A percentile compares a stretch with the other conserved stretches of the same genome.
phyloP scores from a whole-genome alignment of 2,329 filamentous ascomycete genomes.

The Tolypocladium ovalisporum region DNA sequence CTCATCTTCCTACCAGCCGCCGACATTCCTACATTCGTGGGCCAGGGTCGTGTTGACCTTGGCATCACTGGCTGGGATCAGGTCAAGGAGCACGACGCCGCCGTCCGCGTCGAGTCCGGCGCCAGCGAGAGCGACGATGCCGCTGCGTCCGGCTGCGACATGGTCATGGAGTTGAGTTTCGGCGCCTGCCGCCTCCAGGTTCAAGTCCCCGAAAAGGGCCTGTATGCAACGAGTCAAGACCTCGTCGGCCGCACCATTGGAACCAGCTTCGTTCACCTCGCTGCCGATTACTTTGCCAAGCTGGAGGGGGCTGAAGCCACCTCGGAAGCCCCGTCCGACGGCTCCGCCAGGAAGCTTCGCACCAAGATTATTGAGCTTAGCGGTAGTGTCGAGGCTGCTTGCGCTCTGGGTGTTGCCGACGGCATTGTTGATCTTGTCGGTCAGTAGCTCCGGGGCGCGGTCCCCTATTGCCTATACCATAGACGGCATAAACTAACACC shows the following conservation, averaged over 20 bases:
- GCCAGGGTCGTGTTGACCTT: slow-evolving; percentile 84
- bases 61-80: slow-evolving; percentile 94
- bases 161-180: slow-evolving; percentile 84
- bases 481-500: slow-evolving; percentile 6
- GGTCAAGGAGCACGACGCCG: slow-evolving; percentile 78
- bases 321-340: slow-evolving; percentile 26
- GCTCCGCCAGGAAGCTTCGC: slow-evolving; percentile 43
- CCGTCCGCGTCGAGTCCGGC: slow-evolving; percentile 37
- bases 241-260: slow-evolving; percentile 88
- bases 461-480: not conserved
- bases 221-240: slow-evolving; percentile 57
- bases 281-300: slow-evolving; percentile 71
- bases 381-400: slow-evolving; percentile 94
- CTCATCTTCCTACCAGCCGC: slow-evolving; percentile 94
- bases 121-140: slow-evolving; percentile 36
- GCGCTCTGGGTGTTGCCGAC: slow-evolving; percentile 88
- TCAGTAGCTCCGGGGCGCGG: slow-evolving; percentile 32
- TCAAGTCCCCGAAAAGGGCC: slow-evolving; percentile 85
- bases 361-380: slow-evolving; percentile 92
- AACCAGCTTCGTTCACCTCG: slow-evolving; percentile 84
- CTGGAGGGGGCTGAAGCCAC: slow-evolving; percentile 48
- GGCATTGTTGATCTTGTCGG: slow-evolving; percentile 96
- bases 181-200: slow-evolving; percentile 88
- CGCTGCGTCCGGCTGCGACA: slow-evolving; percentile 57
- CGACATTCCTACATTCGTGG: slow-evolving; percentile 95